These are phyloP conservation scores for Apiospora koreana DNA, from an alignment of 2,329 filamentous ascomycete genomes.

Conservation along the genomic window DNA sequence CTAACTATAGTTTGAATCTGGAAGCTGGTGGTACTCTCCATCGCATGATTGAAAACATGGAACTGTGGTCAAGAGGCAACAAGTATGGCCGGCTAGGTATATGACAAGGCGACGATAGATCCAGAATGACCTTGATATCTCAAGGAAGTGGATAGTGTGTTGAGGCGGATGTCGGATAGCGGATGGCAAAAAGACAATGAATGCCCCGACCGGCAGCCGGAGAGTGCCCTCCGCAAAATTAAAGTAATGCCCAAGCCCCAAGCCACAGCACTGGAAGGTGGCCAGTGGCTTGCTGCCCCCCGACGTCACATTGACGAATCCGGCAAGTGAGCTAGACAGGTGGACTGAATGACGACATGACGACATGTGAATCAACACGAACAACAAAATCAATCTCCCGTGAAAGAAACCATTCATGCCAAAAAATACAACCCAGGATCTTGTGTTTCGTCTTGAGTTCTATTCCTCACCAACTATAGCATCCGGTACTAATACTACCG, in stretches of 20 bases:
- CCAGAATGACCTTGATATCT: neutral
- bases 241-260: too few species aligned
- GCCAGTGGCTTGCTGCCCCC: neutral
- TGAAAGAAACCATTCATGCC: neutral
- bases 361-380: slow-evolving; percentile 6
- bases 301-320: neutral
- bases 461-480: neutral
- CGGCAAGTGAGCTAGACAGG: neutral
- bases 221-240: neutral
- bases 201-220: neutral
- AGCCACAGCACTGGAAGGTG: neutral
- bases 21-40: too few species aligned
- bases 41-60: neutral
- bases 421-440: neutral
- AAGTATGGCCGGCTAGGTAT: too few species aligned
- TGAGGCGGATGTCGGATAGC: neutral
- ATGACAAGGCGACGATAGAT: neutral
- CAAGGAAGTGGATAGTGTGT: too few species aligned
- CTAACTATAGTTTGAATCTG: too few species aligned
- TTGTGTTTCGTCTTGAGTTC: neutral
- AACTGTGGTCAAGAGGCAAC: neutral
- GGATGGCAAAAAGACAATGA: neutral
- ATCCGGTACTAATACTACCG: neutral
- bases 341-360: slow-evolving; percentile 7
- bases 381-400: neutral